Evolutionary conservation across 345 rosid genomes (phyloP), one percentile per base, ranked within the genome.

Genomic region (Eutrema yunnanense): DNA sequence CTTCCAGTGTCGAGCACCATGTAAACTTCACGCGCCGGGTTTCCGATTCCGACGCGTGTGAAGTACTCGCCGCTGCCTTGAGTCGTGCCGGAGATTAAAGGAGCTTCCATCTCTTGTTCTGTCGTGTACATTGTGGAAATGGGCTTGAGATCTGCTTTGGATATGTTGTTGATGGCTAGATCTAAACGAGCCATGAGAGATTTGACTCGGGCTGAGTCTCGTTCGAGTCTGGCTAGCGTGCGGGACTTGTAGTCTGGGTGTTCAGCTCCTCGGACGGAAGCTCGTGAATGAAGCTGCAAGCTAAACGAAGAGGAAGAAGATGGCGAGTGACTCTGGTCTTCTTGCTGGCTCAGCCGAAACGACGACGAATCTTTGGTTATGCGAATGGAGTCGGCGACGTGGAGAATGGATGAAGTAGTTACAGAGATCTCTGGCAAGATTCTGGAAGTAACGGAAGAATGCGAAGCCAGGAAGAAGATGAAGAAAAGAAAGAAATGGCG

Each of bases 41-140:
- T 83, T 0, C 98, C 98, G 48, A 94, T 81, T 16, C 92, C 94
- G 4, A 89, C 71, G 69, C 98, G 86, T 61, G 96, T 80, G 81
- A 93, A 93, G 66, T 90, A 93, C 90, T 91, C 98, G 22, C 98
- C 98, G 40, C 97, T 93, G 60, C 98, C 98, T 62, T 87, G 96
- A 67, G 87, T 86, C 7, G 88, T 67, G 3, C 97, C 96, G 0
- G 98, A 93, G 9, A 88, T 78, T 55, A 92, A 29, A 11, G 96
- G 96, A 38, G 86, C 76, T 74, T 86, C 83, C 0, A 80, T 75
- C 19, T 53, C 74, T 54, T 79, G 64, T 33, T 62, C 78, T 0
- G 80, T 72, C 1, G 63, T 51, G 57, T 71, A 59, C 57, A 53
- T 59, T 36, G 64, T 51, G 11, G 8, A 12, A 9, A 62, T 71